Evolutionary conservation across 2,329 filamentous ascomycete genomes (phyloP).

Genomic region (Diaporthe humulicola): DNA sequence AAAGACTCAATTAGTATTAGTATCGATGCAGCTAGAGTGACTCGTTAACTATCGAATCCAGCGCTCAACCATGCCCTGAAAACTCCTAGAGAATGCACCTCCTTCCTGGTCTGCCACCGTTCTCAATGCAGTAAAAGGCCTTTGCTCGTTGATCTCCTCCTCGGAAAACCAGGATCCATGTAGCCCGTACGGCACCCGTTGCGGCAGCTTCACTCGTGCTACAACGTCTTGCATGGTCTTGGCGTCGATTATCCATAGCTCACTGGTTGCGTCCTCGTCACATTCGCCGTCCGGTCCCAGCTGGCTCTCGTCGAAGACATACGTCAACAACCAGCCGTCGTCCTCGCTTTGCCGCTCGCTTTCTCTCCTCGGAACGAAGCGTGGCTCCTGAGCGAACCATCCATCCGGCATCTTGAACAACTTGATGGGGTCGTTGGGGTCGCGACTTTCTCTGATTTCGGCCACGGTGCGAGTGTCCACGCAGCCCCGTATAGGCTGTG

Average conservation of each 20-base stretch:
- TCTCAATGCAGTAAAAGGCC: slow-evolving; percentile 43
- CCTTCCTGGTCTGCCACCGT: slow-evolving; percentile 5
- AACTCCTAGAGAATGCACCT: slow-evolving; percentile 3
- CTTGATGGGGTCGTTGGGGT: slow-evolving; percentile 68
- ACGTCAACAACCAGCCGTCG: slow-evolving; percentile 76
- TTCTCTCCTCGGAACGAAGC: slow-evolving; percentile 67
- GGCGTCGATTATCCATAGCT: slow-evolving; percentile 79
- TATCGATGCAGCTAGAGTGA: not conserved
- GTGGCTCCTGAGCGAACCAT: slow-evolving; percentile 76
- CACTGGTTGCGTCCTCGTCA: slow-evolving; percentile 60
- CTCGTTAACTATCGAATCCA: slow-evolving; percentile 23
- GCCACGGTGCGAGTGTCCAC: slow-evolving; percentile 69
- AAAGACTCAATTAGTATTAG: not conserved
- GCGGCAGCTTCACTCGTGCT: slow-evolving; percentile 70
- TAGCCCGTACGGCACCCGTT: slow-evolving; percentile 78
- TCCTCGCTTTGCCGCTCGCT: slow-evolving; percentile 63
- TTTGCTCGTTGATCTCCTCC: slow-evolving; percentile 64
- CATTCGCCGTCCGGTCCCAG: slow-evolving; percentile 65
- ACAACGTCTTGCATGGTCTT: slow-evolving; percentile 72
- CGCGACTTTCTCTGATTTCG: slow-evolving; percentile 62
- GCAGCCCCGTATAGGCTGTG: slow-evolving; percentile 68
- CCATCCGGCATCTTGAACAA: slow-evolving; percentile 72
- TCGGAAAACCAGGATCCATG: slow-evolving; percentile 74
- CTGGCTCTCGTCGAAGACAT: slow-evolving; percentile 78
- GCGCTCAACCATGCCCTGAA: slow-evolving; percentile 30